Percentiles rank a stretch among this genome's conserved stretches.
Evolutionary conservation across 768 basidiomycete genomes (phyloP).

Genomic region (Hygrophoropsis aurantiaca): DNA sequence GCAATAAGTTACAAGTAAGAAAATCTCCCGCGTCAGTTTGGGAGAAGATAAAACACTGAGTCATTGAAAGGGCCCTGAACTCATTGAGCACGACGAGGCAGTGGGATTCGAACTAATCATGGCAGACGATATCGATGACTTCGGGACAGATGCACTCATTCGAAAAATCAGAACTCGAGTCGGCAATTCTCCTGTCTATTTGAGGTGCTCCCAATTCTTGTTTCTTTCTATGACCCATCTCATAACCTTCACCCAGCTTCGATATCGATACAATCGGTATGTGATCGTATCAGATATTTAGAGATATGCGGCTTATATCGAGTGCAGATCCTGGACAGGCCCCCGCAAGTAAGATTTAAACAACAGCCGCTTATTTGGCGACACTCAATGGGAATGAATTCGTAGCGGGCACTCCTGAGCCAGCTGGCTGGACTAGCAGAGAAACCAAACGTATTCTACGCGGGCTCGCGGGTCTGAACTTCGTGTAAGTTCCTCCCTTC

Average conservation of each 20-base stretch:
- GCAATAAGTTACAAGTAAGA: slow-evolving; percentile 59
- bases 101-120: slow-evolving; percentile 75
- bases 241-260: slow-evolving; percentile 37
- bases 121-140: slow-evolving; percentile 76
- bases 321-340: slow-evolving; percentile 63
- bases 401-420: slow-evolving; percentile 73
- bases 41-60: not conserved
- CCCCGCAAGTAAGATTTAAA: slow-evolving; percentile 56
- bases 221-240: not conserved
- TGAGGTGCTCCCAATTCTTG: slow-evolving; percentile 35
- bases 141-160: slow-evolving; percentile 66
- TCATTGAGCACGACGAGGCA: slow-evolving; percentile 56
- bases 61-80: slow-evolving; percentile 5
- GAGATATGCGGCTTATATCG: slow-evolving; percentile 4
- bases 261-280: slow-evolving; percentile 75
- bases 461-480: slow-evolving; percentile 69
- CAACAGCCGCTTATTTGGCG: not conserved
- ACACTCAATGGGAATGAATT: not conserved
- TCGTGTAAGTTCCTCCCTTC: slow-evolving; percentile 54
- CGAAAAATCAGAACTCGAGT: slow-evolving; percentile 62
- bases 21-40: not conserved
- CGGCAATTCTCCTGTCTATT: slow-evolving; percentile 67
- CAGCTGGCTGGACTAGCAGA: slow-evolving; percentile 75
- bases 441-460: slow-evolving; percentile 74
- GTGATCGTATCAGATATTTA: slow-evolving; percentile 8